phyloP scores from a whole-genome alignment of 257 asterid species.

The Rubia yunnanensis region DNA sequence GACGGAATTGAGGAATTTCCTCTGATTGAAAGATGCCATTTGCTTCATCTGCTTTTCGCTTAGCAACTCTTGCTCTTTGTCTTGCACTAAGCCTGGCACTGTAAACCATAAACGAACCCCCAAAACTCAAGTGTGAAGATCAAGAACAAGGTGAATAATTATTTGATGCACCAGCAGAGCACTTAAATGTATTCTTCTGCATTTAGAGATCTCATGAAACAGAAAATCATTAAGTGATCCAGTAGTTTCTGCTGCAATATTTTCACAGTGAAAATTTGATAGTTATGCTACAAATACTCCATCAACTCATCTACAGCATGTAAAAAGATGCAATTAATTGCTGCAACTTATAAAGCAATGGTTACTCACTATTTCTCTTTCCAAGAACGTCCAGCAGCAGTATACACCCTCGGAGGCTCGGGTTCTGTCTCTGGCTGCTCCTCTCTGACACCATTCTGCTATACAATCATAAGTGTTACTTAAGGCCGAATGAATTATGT shows the following conservation, averaged over 20 bases:
- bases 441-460: slow-evolving; percentile 53
- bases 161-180: neutral
- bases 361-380: slow-evolving; percentile 81
- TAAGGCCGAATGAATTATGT: neutral
- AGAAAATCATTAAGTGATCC: neutral
- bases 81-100: slow-evolving; percentile 83
- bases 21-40: slow-evolving; percentile 21
- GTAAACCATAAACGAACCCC: slow-evolving; percentile 18
- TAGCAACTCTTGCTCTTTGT: slow-evolving; percentile 69
- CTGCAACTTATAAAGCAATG: neutral
- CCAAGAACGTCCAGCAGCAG: slow-evolving; percentile 73
- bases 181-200: neutral
- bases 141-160: neutral
- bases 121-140: neutral
- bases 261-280: neutral
- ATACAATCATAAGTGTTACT: neutral
- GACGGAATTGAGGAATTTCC: slow-evolving; percentile 21
- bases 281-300: neutral
- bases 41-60: slow-evolving; percentile 34
- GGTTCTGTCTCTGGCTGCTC: slow-evolving; percentile 41
- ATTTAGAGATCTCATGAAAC: neutral
- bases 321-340: neutral
- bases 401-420: slow-evolving; percentile 63
- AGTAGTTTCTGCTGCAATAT: neutral
- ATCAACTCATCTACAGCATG: neutral